Conservation (phyloP, 768 basidiomycete genomes). For the Agrocybe pediades region DNA sequence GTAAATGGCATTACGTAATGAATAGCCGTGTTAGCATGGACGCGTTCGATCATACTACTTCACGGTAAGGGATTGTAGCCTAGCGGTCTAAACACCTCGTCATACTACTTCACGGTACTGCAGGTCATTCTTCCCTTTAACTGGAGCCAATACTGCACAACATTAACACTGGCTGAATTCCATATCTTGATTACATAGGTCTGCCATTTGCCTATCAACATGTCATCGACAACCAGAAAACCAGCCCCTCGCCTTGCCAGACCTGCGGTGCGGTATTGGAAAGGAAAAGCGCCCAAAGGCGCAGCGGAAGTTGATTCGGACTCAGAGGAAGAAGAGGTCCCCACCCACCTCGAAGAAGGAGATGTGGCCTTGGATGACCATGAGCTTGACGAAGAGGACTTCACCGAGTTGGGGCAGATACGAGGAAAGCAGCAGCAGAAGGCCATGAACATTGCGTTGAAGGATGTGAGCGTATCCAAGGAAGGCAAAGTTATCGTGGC, state of each 20-base stretch:
- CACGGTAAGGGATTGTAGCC: too few species aligned
- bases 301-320: constrained; percentile 59
- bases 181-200: neutral
- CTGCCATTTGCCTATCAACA: neutral
- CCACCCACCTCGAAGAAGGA: constrained; percentile 40
- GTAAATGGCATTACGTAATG: neutral
- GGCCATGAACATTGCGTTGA: constrained; percentile 73
- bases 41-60: neutral
- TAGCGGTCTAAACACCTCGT: too few species aligned
- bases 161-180: neutral
- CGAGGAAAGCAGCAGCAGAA: constrained; percentile 42
- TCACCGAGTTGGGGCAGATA: constrained; percentile 46
- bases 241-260: constrained; percentile 76
- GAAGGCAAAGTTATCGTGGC: constrained; percentile 82
- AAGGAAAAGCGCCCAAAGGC: constrained; percentile 86
- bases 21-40: neutral
- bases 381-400: constrained; percentile 48
- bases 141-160: neutral
- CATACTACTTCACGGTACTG: too few species aligned
- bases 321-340: constrained; percentile 61
- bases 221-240: constrained; percentile 46
- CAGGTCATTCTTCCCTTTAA: neutral
- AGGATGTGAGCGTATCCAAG: constrained; percentile 78
- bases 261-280: constrained; percentile 87
- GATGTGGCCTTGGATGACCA: constrained; percentile 65